Evolutionary conservation across 805 yeast species (phyloP).

Genomic region (Candida tammaniensis): DNA sequence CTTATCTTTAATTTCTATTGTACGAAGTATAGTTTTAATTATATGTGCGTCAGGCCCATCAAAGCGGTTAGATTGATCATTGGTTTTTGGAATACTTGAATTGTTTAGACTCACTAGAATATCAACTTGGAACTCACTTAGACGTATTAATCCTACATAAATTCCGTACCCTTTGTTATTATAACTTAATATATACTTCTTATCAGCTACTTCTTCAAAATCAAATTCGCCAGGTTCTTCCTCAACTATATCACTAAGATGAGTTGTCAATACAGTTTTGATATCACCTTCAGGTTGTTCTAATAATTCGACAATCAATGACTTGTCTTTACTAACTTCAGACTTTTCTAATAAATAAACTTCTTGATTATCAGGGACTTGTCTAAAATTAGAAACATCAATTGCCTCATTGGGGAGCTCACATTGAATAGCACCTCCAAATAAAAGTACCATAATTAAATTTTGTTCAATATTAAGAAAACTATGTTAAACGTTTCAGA

Average conservation of each 20-base stretch:
- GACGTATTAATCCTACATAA: slow-evolving; percentile 56
- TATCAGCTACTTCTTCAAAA: background rate
- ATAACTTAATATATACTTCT: background rate
- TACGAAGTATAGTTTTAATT: slow-evolving; percentile 1
- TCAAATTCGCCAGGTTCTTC: slow-evolving; percentile 10
- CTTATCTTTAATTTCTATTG: slow-evolving; percentile 45
- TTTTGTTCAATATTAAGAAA: no score
- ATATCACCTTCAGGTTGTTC: slow-evolving; percentile 38
- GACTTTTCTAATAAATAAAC: slow-evolving; percentile 58
- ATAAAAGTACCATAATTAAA: slow-evolving; percentile 33
- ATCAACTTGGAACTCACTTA: slow-evolving; percentile 55
- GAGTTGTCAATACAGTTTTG: slow-evolving; percentile 47
- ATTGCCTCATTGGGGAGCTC: slow-evolving; percentile 52
- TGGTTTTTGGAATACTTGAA: no score
- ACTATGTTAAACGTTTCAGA: no score
- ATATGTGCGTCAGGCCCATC: slow-evolving; percentile 4
- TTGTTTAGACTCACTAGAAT: slow-evolving; percentile 6
- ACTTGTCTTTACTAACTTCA: slow-evolving; percentile 41
- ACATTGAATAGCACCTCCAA: slow-evolving; percentile 79
- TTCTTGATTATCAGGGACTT: slow-evolving; percentile 92
- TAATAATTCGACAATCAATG: slow-evolving; percentile 63
- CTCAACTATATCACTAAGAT: slow-evolving; percentile 53
- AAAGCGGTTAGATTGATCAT: no score
- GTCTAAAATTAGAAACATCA: slow-evolving; percentile 78
- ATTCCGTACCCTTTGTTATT: slow-evolving; percentile 25